Conservation (phyloP, 2,329 filamentous ascomycete genomes). For the Colletotrichum sp. region DNA sequence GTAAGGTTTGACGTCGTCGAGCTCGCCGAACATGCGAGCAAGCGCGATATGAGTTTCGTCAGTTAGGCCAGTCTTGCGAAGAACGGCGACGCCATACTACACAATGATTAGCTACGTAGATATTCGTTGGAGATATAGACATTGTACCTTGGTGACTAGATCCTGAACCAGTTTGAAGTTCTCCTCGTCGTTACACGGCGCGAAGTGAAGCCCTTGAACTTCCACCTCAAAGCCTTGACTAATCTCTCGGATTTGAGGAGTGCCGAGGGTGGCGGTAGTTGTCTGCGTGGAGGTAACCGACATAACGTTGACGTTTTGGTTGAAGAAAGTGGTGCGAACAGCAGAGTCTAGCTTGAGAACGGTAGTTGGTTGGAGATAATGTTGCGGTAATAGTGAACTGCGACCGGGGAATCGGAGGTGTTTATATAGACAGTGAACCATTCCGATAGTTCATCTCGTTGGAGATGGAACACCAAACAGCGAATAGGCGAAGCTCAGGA, state of each 20-base stretch:
- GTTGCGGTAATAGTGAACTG: rapidly evolving
- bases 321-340: too few species aligned
- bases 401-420: not conserved
- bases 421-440: not conserved
- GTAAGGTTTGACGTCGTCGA: conserved; percentile 57
- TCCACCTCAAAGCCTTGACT: not conserved
- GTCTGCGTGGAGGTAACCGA: not conserved
- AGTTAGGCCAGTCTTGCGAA: conserved; percentile 53
- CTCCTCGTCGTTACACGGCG: rapidly evolving
- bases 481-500: not conserved
- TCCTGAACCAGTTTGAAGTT: not conserved
- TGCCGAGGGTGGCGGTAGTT: not conserved
- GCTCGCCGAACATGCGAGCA: conserved; percentile 47
- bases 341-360: too few species aligned
- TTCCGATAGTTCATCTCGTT: not conserved
- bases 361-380: not conserved
- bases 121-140: rapidly evolving
- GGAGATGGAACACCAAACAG: not conserved
- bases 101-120: not conserved
- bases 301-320: too few species aligned
- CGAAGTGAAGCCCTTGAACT: not conserved
- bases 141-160: not conserved
- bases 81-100: conserved; percentile 57
- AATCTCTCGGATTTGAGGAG: not conserved
- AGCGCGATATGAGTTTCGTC: conserved; percentile 57